These are phyloP conservation scores for Seiridium cupressi DNA, from an alignment of 2,329 filamentous ascomycete genomes.

Conservation along the genomic window DNA sequence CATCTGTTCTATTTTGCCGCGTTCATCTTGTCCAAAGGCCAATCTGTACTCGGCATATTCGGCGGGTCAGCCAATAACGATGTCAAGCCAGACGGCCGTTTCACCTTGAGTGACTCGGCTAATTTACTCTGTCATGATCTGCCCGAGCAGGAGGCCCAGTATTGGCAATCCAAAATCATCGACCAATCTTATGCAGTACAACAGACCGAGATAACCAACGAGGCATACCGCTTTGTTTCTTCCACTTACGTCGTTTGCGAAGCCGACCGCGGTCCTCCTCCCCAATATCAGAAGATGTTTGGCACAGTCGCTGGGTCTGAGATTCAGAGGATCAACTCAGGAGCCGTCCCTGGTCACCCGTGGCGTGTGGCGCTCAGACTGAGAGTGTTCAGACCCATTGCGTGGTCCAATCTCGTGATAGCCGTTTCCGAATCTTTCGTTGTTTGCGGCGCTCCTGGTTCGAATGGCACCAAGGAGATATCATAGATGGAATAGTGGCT, in stretches of 20 bases:
- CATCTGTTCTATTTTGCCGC: conserved; percentile 18
- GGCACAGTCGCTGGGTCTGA: not conserved
- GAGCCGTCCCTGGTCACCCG: not conserved
- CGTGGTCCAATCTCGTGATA: too few species aligned
- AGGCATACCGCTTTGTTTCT: not conserved
- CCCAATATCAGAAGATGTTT: not conserved
- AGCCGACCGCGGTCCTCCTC: not conserved
- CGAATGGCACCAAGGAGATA: too few species aligned
- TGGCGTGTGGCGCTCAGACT: too few species aligned
- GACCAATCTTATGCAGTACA: conserved; percentile 1
- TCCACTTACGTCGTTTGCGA: conserved; percentile 4
- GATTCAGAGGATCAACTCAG: not conserved
- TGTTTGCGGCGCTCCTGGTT: too few species aligned
- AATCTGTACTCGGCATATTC: conserved; percentile 13
- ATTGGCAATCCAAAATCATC: conserved; percentile 14
- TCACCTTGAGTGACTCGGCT: conserved; percentile 9
- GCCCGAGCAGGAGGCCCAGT: conserved; percentile 11
- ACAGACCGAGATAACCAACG: not conserved
- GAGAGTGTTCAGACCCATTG: too few species aligned
- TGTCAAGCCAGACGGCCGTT: conserved; percentile 12
- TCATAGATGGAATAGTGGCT: too few species aligned
- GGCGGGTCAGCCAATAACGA: conserved; percentile 9
- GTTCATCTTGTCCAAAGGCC: conserved; percentile 16
- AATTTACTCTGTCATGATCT: conserved; percentile 18
- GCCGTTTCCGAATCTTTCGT: too few species aligned